Conservation (phyloP, 2,329 filamentous ascomycete species). For the Epichloe hybrida region DNA sequence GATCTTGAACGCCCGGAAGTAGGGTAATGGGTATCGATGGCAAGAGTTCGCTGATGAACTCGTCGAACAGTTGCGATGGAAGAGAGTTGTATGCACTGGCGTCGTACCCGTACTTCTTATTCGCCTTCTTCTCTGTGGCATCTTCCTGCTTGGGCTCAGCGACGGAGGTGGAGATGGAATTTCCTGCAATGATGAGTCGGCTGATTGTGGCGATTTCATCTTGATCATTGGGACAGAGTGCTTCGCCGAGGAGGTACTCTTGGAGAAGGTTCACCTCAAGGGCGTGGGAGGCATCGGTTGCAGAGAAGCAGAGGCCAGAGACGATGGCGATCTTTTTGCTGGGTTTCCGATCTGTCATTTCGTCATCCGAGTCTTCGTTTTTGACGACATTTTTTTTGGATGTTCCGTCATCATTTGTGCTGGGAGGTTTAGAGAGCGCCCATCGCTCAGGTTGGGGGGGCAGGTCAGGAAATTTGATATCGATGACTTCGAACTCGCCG, state of each 20-base stretch:
- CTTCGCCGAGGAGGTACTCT: slow-evolving; percentile 81
- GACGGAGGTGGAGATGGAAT: slow-evolving; percentile 61
- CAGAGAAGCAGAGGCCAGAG: slow-evolving; percentile 75
- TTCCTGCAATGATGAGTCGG: slow-evolving; percentile 80
- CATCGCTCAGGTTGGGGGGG: slow-evolving; percentile 71
- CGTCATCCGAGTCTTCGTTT: slow-evolving; percentile 27
- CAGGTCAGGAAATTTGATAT: slow-evolving; percentile 78
- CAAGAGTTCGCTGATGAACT: slow-evolving; percentile 66
- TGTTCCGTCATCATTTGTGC: slow-evolving; percentile 18
- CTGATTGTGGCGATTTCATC: slow-evolving; percentile 53
- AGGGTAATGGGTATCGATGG: slow-evolving; percentile 81
- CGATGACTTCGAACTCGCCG: slow-evolving; percentile 85
- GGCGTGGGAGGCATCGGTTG: slow-evolving; percentile 55
- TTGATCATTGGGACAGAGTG: slow-evolving; percentile 47
- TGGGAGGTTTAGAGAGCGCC: slow-evolving; percentile 45
- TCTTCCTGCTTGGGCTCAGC: slow-evolving; percentile 26
- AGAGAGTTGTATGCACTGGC: slow-evolving; percentile 73
- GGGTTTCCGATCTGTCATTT: slow-evolving; percentile 41
- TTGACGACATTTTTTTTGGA: slow-evolving; percentile 21
- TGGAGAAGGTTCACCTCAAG: slow-evolving; percentile 64
- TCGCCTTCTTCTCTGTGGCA: slow-evolving; percentile 29
- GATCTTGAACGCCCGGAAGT: slow-evolving; percentile 71
- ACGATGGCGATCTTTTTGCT: slow-evolving; percentile 64
- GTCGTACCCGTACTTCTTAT: slow-evolving; percentile 92
- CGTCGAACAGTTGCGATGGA: slow-evolving; percentile 72